phyloP scores from a whole-genome alignment of 257 asterid genomes.

The Paulownia fortunei region DNA sequence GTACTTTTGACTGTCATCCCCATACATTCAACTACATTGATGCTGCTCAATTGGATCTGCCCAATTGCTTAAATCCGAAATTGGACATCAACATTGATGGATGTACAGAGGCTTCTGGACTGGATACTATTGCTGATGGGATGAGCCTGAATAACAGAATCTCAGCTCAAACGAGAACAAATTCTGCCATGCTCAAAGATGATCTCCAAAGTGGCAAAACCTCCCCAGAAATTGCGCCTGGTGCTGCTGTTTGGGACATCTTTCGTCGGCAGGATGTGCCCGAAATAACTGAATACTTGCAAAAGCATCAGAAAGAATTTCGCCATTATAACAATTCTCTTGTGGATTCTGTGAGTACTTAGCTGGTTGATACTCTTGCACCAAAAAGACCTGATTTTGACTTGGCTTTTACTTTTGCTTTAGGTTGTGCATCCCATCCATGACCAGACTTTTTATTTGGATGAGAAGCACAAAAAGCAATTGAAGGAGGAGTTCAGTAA shows the following conservation, averaged over 20 bases:
- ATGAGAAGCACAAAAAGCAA: slow-evolving; percentile 49
- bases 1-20: slow-evolving; percentile 3
- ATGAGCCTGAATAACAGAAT: neutral
- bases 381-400: neutral
- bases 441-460: slow-evolving; percentile 72
- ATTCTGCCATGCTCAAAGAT: slow-evolving; percentile 9
- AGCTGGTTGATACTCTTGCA: neutral
- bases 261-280: slow-evolving; percentile 79
- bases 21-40: neutral
- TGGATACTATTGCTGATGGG: slow-evolving; percentile 13
- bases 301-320: slow-evolving; percentile 65
- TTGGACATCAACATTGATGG: neutral
- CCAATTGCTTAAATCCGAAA: slow-evolving; percentile 3
- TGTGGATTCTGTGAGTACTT: slow-evolving; percentile 50
- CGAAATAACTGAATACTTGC: slow-evolving; percentile 58
- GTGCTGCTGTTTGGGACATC: slow-evolving; percentile 90
- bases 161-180: slow-evolving; percentile 23
- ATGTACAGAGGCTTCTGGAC: slow-evolving; percentile 17
- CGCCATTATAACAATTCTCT: slow-evolving; percentile 43
- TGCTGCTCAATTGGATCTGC: neutral
- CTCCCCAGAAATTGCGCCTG: slow-evolving; percentile 37
- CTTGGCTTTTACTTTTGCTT: neutral
- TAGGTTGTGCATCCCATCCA: slow-evolving; percentile 86
- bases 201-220: slow-evolving; percentile 22
- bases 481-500: slow-evolving; percentile 74